Evolutionary conservation across 306 rosid species (phyloP), one percentile per base, ranked within the genome.

Genomic region (Hippophae tibetana): DNA sequence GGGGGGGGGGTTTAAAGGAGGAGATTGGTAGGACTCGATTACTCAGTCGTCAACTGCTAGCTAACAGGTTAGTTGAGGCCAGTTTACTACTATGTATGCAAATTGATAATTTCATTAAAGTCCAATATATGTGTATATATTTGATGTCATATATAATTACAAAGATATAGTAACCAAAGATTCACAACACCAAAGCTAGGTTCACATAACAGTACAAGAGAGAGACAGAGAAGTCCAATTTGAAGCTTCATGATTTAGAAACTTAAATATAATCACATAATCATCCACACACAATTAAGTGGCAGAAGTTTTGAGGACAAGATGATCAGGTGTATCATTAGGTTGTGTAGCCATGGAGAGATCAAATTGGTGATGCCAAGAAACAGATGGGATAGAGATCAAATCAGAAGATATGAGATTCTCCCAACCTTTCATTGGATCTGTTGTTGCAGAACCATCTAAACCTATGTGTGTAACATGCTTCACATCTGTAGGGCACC

Each of bases 381-480:
- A 77, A 68, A 60, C 70, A 57, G 85, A 71, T 3, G 80, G 51
- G 10, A 57, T 53, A 61, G 86, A 77, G 62, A 69, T 74, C 31
- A 76, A 61, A 8, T 81, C 68, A 31, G 82, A 76, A 61, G 86
- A 65, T 6, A 78, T 50, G 60, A 89, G 84, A 75, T 78, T 31
- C 48, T 86, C 83, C 97, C 83, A 79, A 42, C 75, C 78, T 50
- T 13, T 62, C 5, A 72, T 41, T 54, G 83, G 70, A 56, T 61
- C 65, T 38, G 23, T 52, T 50, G 74, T 54, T 38, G 79, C 38
- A 23, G 74, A 67, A 25, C 74, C 90, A 75, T 83, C 95, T 81
- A 78, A 83, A 6, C 99, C 99, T 48, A 92, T 88, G 88, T 92
- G 99, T 48, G 96, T 82, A 74, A 92, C 96, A 47, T 92, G 99